A percentile compares a stretch with the other conserved stretches of the same genome.
phyloP scores from a whole-genome alignment of 148 eudicot genomes.

The Polygonum maritimum region DNA sequence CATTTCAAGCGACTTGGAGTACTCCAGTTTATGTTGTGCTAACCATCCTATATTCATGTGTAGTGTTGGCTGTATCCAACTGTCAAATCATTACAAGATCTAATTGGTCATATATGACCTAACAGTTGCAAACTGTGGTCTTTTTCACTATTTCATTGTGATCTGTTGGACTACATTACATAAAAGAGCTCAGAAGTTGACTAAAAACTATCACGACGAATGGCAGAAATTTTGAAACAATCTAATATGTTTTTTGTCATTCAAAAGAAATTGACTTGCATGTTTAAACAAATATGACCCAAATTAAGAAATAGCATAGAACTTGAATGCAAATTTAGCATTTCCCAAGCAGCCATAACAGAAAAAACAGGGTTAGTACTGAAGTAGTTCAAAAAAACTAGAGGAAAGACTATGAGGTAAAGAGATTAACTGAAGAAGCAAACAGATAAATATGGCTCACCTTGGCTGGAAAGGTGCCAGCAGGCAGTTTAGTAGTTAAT shows the following conservation, averaged over 20 bases:
- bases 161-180: no score
- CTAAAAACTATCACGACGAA: neutral
- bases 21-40: neutral
- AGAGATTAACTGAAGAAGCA: neutral
- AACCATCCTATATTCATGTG: neutral
- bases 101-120: no score
- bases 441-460: constrained; percentile 3
- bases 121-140: no score
- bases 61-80: neutral
- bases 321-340: neutral
- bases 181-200: no score
- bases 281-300: neutral
- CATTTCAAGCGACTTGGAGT: neutral
- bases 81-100: neutral
- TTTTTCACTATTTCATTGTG: no score
- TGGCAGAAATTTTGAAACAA: neutral
- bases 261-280: neutral
- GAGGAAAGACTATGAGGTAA: neutral
- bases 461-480: constrained; percentile 79
- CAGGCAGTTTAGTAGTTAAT: constrained; percentile 80
- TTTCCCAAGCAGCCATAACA: neutral
- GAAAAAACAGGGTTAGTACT: neutral
- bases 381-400: neutral
- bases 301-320: neutral
- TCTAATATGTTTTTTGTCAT: neutral